Evolutionary conservation across 495 filamentous ascomycete species (phyloP).

Genomic region (Penicillium canariense): DNA sequence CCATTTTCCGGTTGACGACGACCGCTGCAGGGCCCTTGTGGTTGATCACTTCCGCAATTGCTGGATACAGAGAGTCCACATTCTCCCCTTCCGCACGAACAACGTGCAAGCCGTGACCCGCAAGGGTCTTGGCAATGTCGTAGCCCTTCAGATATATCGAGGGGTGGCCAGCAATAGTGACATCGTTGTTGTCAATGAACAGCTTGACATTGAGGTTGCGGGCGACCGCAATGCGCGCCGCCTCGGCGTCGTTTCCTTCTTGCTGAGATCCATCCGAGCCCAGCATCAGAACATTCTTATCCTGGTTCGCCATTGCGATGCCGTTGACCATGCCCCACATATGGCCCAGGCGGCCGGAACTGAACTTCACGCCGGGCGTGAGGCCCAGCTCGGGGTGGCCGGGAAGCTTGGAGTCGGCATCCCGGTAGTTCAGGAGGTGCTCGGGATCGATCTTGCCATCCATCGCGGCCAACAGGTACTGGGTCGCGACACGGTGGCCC

Average conservation of each 20-base stretch:
- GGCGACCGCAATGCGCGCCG: conserved; percentile 38
- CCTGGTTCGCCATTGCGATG: conserved; percentile 37
- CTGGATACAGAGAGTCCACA: conserved; percentile 33
- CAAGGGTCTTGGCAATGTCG: conserved; percentile 29
- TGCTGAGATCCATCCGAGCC: conserved; percentile 43
- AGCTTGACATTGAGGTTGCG: conserved; percentile 39
- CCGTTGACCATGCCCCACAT: conserved; percentile 45
- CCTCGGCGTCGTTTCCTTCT: conserved; percentile 44
- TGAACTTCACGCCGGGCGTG: conserved; percentile 40
- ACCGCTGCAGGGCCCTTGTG: conserved; percentile 37
- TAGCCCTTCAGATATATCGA: conserved; percentile 39
- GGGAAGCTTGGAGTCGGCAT: conserved; percentile 39
- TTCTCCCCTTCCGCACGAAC: conserved; percentile 36
- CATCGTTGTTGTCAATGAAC: conserved; percentile 44
- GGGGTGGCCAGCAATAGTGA: conserved; percentile 41
- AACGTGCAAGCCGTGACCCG: conserved; percentile 37
- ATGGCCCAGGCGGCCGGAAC: conserved; percentile 40
- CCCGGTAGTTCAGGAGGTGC: conserved; percentile 41
- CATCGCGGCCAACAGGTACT: conserved; percentile 36
- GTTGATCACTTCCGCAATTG: conserved; percentile 32
- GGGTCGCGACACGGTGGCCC: conserved; percentile 40
- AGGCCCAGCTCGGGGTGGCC: conserved; percentile 42
- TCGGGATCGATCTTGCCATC: conserved; percentile 39
- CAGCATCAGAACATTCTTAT: conserved; percentile 35
- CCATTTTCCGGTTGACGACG: conserved; percentile 37